Base-by-base conservation (phyloP, 2,329 filamentous ascomycete species). In the Sporothrix globosa region DNA sequence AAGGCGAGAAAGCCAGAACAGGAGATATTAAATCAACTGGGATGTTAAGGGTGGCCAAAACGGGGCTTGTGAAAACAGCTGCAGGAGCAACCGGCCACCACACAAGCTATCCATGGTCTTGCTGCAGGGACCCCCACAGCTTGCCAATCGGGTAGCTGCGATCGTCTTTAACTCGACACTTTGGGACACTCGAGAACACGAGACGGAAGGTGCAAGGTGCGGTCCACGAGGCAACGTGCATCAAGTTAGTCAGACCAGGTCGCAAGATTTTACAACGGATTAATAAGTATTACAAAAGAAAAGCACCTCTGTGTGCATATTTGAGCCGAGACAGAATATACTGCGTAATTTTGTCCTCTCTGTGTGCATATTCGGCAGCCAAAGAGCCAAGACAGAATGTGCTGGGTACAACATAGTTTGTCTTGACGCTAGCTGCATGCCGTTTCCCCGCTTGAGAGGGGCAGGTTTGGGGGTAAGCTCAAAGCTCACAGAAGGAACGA, bases 371-470 rank as follows among this genome's bases (percentile, higher is more conserved):
- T 6, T 34, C 34, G 34, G 34, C 34, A 34, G 34, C 34, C 34
- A 34, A 34, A 34, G 34, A 34, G 52, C 52, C 21, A 10, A 27
- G 53, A 24, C 41, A 14, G 14, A 48, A n/a, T 48, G 58, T 63
- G 41, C 21, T 27, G n/a, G n/a, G 2, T 27, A 27, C 27, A 30
- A 4, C 27, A 30, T 30, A 30, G 27, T 30, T 30, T 66, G 14
- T 39, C 41, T 34, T 39, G 24, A 66, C 46, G 63, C 63, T 66
- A 66, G 63, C n/a, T 21, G 46, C 44, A 66, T 66, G 63, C 46
- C 34, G 24, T 14, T 66, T 66, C 63, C 46, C 63, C 63, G 27
- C 63, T 27, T 34, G 5, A 39, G 46, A 52, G 61, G 61, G 44
- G 44, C 24, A 53, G 4, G 34, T 34, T 39, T 46, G 58, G 34